A percentile compares a stretch with the other conserved stretches of the same genome.
These are phyloP conservation scores for Capsicum baccatum DNA, from an alignment of 257 asterid species.

Conservation along the genomic window DNA sequence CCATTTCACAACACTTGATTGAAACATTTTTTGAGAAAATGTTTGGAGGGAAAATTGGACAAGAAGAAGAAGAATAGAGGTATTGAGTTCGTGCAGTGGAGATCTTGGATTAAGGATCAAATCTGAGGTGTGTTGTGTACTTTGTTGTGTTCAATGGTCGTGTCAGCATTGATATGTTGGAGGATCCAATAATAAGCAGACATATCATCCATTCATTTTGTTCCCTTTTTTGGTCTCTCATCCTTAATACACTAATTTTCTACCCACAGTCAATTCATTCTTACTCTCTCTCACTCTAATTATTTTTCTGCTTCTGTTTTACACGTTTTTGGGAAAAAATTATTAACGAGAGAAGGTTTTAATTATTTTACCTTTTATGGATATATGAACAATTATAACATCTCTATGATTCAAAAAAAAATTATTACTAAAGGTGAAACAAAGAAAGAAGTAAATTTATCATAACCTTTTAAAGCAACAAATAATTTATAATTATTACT, in stretches of 20 bases:
- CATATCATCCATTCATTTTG: conserved; percentile 11
- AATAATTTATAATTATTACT: no score
- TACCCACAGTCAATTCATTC: neutral
- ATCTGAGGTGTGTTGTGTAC: no score
- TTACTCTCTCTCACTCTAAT: neutral
- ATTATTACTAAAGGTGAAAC: neutral
- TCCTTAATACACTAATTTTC: neutral
- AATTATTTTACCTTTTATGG: neutral
- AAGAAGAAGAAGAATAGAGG: neutral
- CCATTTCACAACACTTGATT: conserved; percentile 48
- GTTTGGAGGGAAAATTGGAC: conserved; percentile 26
- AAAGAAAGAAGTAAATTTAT: neutral
- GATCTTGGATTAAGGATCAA: conserved; percentile 18
- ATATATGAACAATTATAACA: neutral
- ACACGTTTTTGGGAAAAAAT: no score
- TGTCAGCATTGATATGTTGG: conserved; percentile 25
- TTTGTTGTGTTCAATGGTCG: neutral
- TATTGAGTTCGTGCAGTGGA: neutral
- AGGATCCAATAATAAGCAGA: neutral
- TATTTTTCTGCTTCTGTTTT: neutral
- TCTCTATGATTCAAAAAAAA: no score
- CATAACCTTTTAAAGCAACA: neutral
- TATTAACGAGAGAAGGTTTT: no score
- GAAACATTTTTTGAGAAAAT: conserved; percentile 4
- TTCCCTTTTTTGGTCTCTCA: neutral